Conservation (phyloP, 305 asterid genomes). For the Andrographis paniculata region DNA sequence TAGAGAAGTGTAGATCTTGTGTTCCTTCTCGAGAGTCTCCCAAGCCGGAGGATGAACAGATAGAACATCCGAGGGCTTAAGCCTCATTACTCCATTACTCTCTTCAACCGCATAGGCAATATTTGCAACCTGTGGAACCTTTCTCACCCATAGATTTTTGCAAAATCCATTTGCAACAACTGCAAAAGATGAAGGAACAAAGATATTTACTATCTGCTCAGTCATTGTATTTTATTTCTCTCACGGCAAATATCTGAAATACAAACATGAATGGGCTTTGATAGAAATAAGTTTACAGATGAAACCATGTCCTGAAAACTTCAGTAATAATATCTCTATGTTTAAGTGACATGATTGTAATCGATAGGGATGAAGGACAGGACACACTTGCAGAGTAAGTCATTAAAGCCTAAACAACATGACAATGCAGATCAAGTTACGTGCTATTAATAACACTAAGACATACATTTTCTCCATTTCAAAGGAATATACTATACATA, state of each 20-base stretch:
- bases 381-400: no score
- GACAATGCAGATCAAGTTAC: no score
- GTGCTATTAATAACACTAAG: no score
- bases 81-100: constrained; percentile 1
- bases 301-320: not conserved
- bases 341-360: not conserved
- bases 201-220: constrained; percentile 1
- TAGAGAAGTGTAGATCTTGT: constrained; percentile 36
- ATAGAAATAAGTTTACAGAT: not conserved
- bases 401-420: no score
- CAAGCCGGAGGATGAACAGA: constrained; percentile 12
- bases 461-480: no score
- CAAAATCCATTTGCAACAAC: constrained; percentile 29
- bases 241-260: not conserved
- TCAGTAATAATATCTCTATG: not conserved
- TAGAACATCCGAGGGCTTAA: constrained; percentile 5
- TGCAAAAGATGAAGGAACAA: constrained; percentile 13
- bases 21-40: constrained; percentile 34
- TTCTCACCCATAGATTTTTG: constrained; percentile 26
- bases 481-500: no score
- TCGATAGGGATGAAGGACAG: not conserved
- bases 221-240: not conserved
- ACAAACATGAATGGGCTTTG: not conserved
- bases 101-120: constrained; percentile 15
- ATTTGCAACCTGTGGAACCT: constrained; percentile 20